Evolutionary conservation across 495 filamentous ascomycete genomes (phyloP).

Genomic region (Penicillium roqueforti): DNA sequence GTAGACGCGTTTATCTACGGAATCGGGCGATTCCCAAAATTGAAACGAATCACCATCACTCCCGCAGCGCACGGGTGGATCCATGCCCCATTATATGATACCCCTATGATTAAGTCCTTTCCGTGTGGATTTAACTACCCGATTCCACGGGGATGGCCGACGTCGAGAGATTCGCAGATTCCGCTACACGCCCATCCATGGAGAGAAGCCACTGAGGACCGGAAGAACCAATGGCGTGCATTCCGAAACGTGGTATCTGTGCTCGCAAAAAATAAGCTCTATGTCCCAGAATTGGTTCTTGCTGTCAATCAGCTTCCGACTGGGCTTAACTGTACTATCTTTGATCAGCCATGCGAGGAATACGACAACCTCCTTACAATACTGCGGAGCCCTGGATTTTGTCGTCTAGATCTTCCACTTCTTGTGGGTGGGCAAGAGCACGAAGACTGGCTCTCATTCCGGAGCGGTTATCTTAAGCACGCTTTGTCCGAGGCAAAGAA

Average conservation of each 20-base stretch:
- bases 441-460: conserved; percentile 9
- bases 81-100: conserved; percentile 29
- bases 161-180: not conserved
- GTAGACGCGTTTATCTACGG: conserved; percentile 16
- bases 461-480: too few species aligned
- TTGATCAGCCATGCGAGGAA: conserved; percentile 9
- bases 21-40: conserved; percentile 22
- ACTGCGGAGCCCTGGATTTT: conserved; percentile 13
- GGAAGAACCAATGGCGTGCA: conserved; percentile 19
- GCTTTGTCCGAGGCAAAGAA: too few species aligned
- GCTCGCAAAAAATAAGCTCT: not conserved
- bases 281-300: conserved; percentile 19
- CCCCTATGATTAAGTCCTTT: conserved; percentile 32
- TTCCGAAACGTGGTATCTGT: not conserved
- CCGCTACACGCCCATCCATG: conserved; percentile 1
- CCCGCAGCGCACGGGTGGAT: conserved; percentile 28
- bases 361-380: conserved; percentile 9
- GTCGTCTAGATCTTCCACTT: conserved; percentile 13
- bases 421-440: too few species aligned
- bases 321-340: conserved; percentile 15
- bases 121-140: conserved; percentile 30
- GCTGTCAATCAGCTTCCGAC: conserved; percentile 14
- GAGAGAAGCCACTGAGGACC: conserved; percentile 8
- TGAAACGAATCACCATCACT: conserved; percentile 27
- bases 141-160: conserved; percentile 27